These are phyloP conservation scores for Cavenderia fasciculata DNA, from an alignment of 78 protist species.

Conservation along the genomic window DNA sequence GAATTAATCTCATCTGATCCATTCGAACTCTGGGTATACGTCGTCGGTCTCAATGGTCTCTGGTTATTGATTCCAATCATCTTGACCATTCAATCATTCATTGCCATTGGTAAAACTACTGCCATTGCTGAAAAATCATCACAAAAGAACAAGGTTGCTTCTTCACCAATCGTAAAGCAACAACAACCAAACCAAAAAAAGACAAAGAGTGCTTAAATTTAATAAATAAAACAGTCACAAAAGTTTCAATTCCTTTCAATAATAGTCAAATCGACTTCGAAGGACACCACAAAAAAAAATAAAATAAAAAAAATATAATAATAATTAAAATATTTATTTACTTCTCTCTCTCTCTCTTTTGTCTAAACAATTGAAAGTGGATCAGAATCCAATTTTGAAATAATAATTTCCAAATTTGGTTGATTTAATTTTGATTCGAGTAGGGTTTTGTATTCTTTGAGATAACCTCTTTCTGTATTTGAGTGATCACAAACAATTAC, in stretches of 20 bases:
- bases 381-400: slow-evolving; percentile 70
- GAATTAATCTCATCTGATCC: slow-evolving; percentile 70
- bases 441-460: slow-evolving; percentile 28
- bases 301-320: too few species aligned
- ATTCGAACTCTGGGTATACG: slow-evolving; percentile 79
- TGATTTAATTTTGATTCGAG: slow-evolving; percentile 3
- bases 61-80: slow-evolving; percentile 72
- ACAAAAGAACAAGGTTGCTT: too few species aligned
- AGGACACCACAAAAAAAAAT: too few species aligned
- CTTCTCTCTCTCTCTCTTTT: too few species aligned
- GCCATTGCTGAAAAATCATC: too few species aligned
- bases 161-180: too few species aligned
- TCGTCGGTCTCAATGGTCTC: slow-evolving; percentile 75
- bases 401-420: slow-evolving; percentile 28
- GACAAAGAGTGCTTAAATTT: slow-evolving; percentile 12
- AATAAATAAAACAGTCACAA: too few species aligned
- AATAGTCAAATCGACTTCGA: too few species aligned
- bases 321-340: too few species aligned
- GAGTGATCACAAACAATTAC: slow-evolving; percentile 87
- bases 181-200: too few species aligned
- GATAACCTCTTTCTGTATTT: slow-evolving; percentile 84
- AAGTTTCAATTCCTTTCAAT: too few species aligned
- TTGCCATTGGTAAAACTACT: slow-evolving; percentile 41
- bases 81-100: slow-evolving; percentile 60
- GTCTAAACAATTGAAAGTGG: slow-evolving; percentile 61